Evolutionary conservation across 139 green algal species (phyloP).

Genomic region (Micractinium sp.): DNA sequence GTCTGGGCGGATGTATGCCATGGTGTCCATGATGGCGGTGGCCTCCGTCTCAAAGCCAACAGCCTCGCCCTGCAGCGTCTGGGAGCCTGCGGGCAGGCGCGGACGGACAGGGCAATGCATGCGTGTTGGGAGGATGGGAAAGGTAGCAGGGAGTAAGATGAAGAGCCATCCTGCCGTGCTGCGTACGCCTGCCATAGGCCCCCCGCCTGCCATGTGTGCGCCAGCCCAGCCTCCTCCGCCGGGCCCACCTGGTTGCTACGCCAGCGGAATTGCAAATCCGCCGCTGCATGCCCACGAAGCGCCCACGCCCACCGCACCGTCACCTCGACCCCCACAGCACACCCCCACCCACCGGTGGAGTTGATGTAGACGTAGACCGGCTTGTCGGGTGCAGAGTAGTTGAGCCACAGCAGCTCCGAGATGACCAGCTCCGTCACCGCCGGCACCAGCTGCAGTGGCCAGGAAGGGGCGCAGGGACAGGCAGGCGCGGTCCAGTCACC

Average conservation of each 20-base stretch:
- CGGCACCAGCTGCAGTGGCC: constrained; percentile 77
- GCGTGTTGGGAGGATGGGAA: neutral
- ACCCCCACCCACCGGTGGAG: constrained; percentile 67
- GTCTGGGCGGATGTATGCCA: constrained; percentile 80
- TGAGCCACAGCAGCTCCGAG: constrained; percentile 88
- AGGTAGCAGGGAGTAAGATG: neutral
- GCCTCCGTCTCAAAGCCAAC: constrained; percentile 92
- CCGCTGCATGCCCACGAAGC: no score
- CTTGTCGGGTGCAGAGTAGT: constrained; percentile 77
- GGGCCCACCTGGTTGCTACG: no score
- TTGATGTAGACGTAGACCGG: constrained; percentile 93
- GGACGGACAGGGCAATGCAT: neutral
- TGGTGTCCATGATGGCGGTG: constrained; percentile 89
- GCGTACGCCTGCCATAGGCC: no score
- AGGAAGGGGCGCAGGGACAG: neutral
- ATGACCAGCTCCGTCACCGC: constrained; percentile 90
- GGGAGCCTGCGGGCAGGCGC: constrained; percentile 42
- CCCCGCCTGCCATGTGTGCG: no score
- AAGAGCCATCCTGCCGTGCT: no score
- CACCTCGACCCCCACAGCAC: neutral
- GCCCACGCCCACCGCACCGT: neutral
- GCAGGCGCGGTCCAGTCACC: neutral
- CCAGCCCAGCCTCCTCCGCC: no score
- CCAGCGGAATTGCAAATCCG: no score
- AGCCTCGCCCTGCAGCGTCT: constrained; percentile 51